Percentiles rank a stretch among this genome's conserved stretches.
Evolutionary conservation across 2,329 filamentous ascomycete genomes (phyloP).

Genomic region (Diaporthe sp.): DNA sequence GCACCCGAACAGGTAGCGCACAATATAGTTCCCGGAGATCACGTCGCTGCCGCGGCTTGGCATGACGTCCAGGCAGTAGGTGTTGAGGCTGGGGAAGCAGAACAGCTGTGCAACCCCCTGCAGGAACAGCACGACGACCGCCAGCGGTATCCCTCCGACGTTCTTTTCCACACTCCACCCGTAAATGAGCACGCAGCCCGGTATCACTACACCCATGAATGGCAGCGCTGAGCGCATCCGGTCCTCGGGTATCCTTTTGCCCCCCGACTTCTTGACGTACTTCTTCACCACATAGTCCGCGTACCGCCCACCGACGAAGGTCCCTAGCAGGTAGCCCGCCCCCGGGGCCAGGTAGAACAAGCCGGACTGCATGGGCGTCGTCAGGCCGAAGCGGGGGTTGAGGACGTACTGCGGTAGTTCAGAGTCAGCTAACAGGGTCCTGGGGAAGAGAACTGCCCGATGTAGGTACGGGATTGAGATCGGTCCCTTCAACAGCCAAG

Average conservation of each 20-base stretch:
- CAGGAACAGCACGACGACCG: slow-evolving; percentile 76
- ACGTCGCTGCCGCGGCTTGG: slow-evolving; percentile 79
- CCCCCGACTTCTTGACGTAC: slow-evolving; percentile 64
- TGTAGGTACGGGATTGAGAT: not conserved
- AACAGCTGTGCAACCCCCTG: slow-evolving; percentile 79
- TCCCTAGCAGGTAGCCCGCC: slow-evolving; percentile 75
- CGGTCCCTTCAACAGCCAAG: not conserved
- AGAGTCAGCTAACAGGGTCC: not conserved
- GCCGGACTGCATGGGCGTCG: slow-evolving; percentile 72
- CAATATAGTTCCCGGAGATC: slow-evolving; percentile 84
- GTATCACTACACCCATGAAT: slow-evolving; percentile 73
- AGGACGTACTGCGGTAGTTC: slow-evolving; percentile 65
- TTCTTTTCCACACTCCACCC: slow-evolving; percentile 65
- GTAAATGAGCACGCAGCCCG: slow-evolving; percentile 77
- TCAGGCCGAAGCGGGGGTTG: slow-evolving; percentile 77
- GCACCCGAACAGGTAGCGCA: slow-evolving; percentile 82
- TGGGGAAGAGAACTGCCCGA: not conserved
- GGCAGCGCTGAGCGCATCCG: slow-evolving; percentile 72
- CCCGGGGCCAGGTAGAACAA: slow-evolving; percentile 81
- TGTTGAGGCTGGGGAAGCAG: slow-evolving; percentile 78
- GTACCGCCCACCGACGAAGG: slow-evolving; percentile 77
- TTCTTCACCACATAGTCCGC: slow-evolving; percentile 75
- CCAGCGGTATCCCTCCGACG: slow-evolving; percentile 61
- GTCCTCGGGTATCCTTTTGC: slow-evolving; percentile 77
- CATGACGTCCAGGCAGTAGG: slow-evolving; percentile 87